Evolutionary conservation across 768 basidiomycete genomes (phyloP).

Genomic region (Hericium coralloides): DNA sequence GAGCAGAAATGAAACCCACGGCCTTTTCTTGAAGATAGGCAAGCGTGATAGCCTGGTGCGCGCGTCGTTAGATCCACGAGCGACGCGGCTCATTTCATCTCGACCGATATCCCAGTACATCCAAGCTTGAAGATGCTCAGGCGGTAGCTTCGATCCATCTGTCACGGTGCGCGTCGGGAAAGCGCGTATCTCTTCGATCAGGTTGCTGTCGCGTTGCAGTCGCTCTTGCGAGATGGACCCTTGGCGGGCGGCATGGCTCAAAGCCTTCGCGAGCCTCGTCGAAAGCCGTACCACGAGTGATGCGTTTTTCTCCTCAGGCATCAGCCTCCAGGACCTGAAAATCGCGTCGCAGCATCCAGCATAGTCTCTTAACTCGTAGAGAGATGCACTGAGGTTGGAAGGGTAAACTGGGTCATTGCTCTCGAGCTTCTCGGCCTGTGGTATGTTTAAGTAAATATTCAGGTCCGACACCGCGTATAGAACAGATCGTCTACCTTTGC

Average conservation of each 20-base stretch:
- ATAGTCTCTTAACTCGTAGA: constrained; percentile 15
- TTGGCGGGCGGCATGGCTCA: constrained; percentile 3
- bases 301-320: neutral
- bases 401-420: constrained; percentile 13
- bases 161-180: neutral
- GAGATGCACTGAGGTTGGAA: constrained; percentile 16
- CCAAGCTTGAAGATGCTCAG: neutral
- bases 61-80: neutral
- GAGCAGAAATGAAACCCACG: neutral
- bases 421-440: neutral
- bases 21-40: neutral
- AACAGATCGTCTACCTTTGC: neutral
- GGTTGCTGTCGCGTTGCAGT: neutral
- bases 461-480: too few species aligned
- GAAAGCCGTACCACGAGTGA: constrained; percentile 8
- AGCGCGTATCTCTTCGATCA: neutral
- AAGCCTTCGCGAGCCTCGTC: constrained; percentile 7
- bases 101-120: neutral
- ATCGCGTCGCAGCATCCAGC: constrained; percentile 8
- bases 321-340: constrained; percentile 8
- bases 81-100: neutral
- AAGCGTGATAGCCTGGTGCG: neutral
- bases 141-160: neutral
- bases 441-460: too few species aligned
- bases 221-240: neutral